A percentile compares a stretch with the other conserved stretches of the same genome.
These are phyloP conservation scores for Thalassiosira livingstoniorum DNA, from an alignment of 352 stramenopile genomes.

Conservation along the genomic window DNA sequence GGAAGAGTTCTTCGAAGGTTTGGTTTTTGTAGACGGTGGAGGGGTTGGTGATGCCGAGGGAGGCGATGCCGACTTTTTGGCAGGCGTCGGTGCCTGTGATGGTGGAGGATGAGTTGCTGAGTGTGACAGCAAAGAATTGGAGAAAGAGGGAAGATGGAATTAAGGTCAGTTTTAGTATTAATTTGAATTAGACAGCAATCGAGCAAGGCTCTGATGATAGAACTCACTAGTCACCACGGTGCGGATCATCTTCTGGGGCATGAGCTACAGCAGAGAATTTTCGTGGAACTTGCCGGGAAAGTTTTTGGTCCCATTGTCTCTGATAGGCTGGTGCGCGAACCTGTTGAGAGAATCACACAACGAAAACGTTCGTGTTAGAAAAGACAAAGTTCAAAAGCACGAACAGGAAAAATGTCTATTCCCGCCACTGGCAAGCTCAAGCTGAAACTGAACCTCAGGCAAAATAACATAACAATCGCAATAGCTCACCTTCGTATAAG, in stretches of 20 bases:
- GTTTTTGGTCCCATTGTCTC: constrained; percentile 24
- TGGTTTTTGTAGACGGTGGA: constrained; percentile 95
- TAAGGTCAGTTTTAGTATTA: no score
- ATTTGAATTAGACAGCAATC: no score
- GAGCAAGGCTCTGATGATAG: no score
- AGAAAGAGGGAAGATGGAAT: no score
- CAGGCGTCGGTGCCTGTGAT: constrained; percentile 74
- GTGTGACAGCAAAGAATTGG: no score
- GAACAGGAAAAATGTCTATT: neutral
- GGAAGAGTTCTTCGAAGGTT: constrained; percentile 94
- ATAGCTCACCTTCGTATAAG: no score
- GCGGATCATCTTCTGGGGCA: constrained; percentile 22
- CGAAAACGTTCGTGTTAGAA: neutral
- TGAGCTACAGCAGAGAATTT: constrained; percentile 30
- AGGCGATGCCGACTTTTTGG: constrained; percentile 84
- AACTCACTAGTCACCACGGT: constrained; percentile 79
- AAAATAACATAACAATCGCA: no score
- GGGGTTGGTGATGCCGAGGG: constrained; percentile 91
- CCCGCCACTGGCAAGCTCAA: neutral
- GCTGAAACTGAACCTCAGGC: no score
- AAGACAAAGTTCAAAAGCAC: constrained; percentile 12
- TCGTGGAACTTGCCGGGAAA: constrained; percentile 29
- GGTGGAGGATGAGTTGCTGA: constrained; percentile 74
- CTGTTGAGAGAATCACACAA: neutral
- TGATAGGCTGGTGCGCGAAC: constrained; percentile 12